phyloP scores from a whole-genome alignment of 176 grass and related monocot species.

The Musa troglodytarum region DNA sequence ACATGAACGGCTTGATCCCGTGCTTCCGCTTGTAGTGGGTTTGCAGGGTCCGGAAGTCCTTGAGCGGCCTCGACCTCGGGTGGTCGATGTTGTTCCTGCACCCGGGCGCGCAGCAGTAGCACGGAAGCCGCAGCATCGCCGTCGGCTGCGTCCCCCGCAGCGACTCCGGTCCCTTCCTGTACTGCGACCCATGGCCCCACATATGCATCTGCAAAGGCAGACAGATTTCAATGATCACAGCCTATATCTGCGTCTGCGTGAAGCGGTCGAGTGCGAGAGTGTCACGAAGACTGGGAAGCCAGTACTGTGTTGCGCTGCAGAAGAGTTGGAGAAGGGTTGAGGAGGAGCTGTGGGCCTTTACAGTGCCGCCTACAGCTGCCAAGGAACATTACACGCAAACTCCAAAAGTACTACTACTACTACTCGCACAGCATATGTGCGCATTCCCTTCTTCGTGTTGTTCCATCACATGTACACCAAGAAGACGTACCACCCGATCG shows the following conservation, averaged over 20 bases:
- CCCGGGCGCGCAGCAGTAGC: conserved; percentile 82
- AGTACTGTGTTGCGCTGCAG: conserved; percentile 24
- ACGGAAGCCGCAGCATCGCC: conserved; percentile 77
- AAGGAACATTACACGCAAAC: conserved; percentile 14
- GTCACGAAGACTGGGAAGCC: conserved; percentile 2
- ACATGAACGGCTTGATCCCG: conserved; percentile 95
- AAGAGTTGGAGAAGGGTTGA: conserved; percentile 3
- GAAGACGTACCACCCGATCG: background rate
- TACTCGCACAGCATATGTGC: conserved; percentile 20
- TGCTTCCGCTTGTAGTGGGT: conserved; percentile 90
- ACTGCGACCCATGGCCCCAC: conserved; percentile 87
- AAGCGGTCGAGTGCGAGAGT: background rate
- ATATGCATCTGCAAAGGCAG: conserved; percentile 54
- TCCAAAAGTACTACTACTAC: conserved; percentile 5
- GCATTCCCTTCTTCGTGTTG: conserved; percentile 15
- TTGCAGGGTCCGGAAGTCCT: conserved; percentile 84
- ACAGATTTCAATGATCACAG: background rate
- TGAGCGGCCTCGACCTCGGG: conserved; percentile 60
- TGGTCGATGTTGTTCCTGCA: conserved; percentile 85
- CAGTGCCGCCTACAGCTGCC: conserved; percentile 10
- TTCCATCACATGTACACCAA: conserved; percentile 39
- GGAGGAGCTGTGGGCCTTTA: conserved; percentile 20
- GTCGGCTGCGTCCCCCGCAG: conserved; percentile 70
- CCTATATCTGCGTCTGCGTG: too few relatives aligned
- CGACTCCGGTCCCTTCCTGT: conserved; percentile 69